A percentile compares a stretch with the other conserved stretches of the same genome.
These are phyloP conservation scores for Auricularia auricula-judae DNA, from an alignment of 768 basidiomycete genomes.

Conservation along the genomic window DNA sequence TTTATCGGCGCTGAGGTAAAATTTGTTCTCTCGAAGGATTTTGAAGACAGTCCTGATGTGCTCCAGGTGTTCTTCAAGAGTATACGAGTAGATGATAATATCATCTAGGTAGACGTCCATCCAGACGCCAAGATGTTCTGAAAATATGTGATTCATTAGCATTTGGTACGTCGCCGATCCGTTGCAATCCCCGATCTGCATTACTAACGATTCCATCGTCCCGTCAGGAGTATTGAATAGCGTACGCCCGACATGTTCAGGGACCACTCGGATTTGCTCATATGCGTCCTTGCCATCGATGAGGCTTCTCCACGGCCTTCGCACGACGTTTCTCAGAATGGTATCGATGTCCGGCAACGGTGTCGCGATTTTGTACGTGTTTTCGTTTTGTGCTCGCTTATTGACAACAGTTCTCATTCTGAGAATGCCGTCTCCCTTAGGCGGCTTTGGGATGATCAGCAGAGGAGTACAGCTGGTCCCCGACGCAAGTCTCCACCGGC, in stretches of 20 bases:
- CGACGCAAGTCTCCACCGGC: constrained; percentile 4
- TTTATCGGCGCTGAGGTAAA: too few species aligned
- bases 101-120: constrained; percentile 37
- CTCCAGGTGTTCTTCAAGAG: constrained; percentile 21
- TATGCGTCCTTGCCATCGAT: constrained; percentile 9
- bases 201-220: too few species aligned
- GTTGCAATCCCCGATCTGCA: constrained; percentile 16
- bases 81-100: constrained; percentile 34
- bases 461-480: constrained; percentile 6
- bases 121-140: constrained; percentile 24
- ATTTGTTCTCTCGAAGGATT: too few species aligned
- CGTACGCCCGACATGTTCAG: constrained; percentile 8
- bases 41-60: too few species aligned
- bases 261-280: constrained; percentile 9
- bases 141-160: constrained; percentile 22
- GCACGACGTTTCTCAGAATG: constrained; percentile 3
- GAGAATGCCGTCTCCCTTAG: background rate
- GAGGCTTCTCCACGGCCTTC: background rate
- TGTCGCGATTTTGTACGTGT: constrained; percentile 2
- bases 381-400: constrained; percentile 4
- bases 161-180: constrained; percentile 24
- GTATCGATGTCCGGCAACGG: constrained; percentile 5
- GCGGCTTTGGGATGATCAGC: constrained; percentile 5
- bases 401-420: constrained; percentile 3
- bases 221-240: constrained; percentile 8